Conservation (phyloP, 2,329 filamentous ascomycete genomes). For the Phialophora chinensis region DNA sequence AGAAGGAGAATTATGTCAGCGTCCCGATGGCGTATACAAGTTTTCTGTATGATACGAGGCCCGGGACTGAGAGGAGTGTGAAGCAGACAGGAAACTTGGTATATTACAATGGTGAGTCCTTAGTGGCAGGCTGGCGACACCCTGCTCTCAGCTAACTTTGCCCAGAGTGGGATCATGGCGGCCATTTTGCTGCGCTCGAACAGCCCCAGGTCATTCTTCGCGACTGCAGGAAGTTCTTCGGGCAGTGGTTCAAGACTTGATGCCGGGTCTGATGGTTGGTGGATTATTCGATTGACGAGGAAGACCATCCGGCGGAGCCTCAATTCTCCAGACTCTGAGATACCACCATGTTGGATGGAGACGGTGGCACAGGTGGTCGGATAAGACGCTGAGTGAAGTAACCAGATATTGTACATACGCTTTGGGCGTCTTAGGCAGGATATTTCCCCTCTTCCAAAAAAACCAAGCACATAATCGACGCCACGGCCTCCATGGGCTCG, state of each 20-base stretch:
- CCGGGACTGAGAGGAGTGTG: slow-evolving; percentile 47
- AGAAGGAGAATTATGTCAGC: slow-evolving; percentile 33
- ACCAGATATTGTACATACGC: no score
- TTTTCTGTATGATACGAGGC: slow-evolving; percentile 52
- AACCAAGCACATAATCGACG: not conserved
- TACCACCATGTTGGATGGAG: not conserved
- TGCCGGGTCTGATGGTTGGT: not conserved
- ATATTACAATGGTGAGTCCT: slow-evolving; percentile 39
- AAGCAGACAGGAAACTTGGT: slow-evolving; percentile 49
- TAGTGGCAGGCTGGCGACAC: not conserved
- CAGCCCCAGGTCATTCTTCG: slow-evolving; percentile 36
- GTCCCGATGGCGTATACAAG: slow-evolving; percentile 54
- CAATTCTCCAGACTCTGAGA: not conserved
- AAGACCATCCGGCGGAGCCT: not conserved
- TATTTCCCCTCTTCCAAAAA: not conserved
- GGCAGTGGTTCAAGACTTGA: slow-evolving; percentile 15
- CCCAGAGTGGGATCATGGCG: slow-evolving; percentile 41
- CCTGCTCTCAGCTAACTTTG: not conserved
- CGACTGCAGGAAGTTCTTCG: slow-evolving; percentile 31
- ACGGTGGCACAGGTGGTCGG: not conserved
- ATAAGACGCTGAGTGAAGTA: not conserved
- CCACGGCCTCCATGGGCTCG: no score
- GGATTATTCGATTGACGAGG: not conserved
- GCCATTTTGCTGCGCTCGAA: slow-evolving; percentile 49
- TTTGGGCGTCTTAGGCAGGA: not conserved